Evolutionary conservation across 2,329 filamentous ascomycete species (phyloP).

Genomic region (Aspergillus uvarum): DNA sequence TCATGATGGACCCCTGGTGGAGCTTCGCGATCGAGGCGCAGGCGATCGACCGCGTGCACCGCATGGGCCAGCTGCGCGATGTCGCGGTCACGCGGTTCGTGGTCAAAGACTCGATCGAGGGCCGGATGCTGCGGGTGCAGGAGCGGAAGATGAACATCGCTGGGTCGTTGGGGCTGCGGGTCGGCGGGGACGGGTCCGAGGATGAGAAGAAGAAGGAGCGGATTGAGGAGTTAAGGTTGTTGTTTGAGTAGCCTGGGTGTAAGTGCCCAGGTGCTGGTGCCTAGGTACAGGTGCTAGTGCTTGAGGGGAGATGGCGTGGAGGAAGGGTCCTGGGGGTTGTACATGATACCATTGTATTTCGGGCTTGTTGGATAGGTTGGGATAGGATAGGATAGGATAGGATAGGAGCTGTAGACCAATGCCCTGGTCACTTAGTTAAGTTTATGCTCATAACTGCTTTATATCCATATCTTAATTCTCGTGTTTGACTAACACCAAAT

Average conservation of each 20-base stretch:
- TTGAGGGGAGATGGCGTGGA: neutral
- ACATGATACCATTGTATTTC: neutral
- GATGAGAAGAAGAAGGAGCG: conserved; percentile 87
- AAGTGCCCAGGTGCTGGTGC: no score
- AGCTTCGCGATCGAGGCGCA: conserved; percentile 95
- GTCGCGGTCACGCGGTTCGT: conserved; percentile 88
- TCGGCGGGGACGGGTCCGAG: conserved; percentile 81
- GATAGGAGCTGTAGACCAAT: no score
- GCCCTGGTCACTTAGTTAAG: no score
- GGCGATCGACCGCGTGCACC: conserved; percentile 94
- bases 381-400: no score
- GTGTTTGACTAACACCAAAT: no score
- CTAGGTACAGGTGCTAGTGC: no score
- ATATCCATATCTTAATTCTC: no score
- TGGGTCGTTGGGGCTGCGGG: conserved; percentile 93
- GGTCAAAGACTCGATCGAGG: conserved; percentile 86
- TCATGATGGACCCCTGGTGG: conserved; percentile 99
- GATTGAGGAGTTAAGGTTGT: conserved; percentile 90
- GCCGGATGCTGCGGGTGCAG: conserved; percentile 90
- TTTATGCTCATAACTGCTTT: no score
- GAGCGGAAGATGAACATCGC: conserved; percentile 87
- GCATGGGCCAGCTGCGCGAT: conserved; percentile 88
- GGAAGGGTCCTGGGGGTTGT: no score
- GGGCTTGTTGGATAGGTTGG: neutral
- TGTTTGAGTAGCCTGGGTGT: conserved; percentile 54